Percentiles rank a stretch among this genome's conserved stretches.
Evolutionary conservation across 352 stramenopile species (phyloP).

Genomic region (Thraustotheca clavata): DNA sequence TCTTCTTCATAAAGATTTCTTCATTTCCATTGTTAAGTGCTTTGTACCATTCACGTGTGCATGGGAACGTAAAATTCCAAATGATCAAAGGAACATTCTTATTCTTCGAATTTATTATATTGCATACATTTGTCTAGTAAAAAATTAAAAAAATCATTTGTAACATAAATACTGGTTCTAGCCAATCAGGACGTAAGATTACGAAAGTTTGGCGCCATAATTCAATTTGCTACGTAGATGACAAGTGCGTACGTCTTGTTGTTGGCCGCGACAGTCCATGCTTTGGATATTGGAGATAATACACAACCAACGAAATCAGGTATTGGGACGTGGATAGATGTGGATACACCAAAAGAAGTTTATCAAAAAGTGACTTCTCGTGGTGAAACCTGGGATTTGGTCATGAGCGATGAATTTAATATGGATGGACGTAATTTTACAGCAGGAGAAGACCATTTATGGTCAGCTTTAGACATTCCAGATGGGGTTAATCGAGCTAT

Average conservation of each 20-base stretch:
- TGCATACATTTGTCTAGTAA: neutral
- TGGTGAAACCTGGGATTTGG: slow-evolving; percentile 40
- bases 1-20: too few species aligned
- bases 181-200: neutral
- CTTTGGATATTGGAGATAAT: slow-evolving; percentile 5
- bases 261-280: neutral
- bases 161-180: neutral
- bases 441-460: slow-evolving; percentile 87
- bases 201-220: neutral
- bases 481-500: slow-evolving; percentile 88
- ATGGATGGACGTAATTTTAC: slow-evolving; percentile 72
- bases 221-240: too few species aligned
- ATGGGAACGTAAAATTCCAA: neutral
- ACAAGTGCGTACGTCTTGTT: too few species aligned
- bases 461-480: slow-evolving; percentile 92
- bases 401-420: slow-evolving; percentile 94
- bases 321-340: slow-evolving; percentile 43
- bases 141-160: neutral
- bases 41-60: too few species aligned
- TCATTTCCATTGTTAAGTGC: too few species aligned
- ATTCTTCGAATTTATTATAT: neutral
- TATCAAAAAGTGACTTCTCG: slow-evolving; percentile 34
- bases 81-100: neutral
- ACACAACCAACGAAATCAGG: slow-evolving; percentile 38
- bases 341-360: slow-evolving; percentile 33